phyloP scores from a whole-genome alignment of 2,329 filamentous ascomycete genomes.

The Exserohilum rostratum region DNA sequence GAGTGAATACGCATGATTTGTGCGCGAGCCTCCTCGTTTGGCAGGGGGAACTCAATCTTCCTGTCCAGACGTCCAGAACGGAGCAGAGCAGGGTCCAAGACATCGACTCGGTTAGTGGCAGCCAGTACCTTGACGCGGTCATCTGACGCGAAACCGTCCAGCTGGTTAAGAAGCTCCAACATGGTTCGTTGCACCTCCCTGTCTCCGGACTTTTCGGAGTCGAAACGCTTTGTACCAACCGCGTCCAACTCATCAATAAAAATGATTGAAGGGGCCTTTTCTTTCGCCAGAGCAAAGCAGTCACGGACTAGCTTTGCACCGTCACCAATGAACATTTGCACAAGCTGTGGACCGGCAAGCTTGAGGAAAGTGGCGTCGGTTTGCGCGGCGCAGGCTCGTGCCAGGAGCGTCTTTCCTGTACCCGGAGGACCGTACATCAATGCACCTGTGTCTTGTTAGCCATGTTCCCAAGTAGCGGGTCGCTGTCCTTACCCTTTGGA shows the following conservation, averaged over 20 bases:
- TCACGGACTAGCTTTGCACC: slow-evolving; percentile 97
- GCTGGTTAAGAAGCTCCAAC: slow-evolving; percentile 97
- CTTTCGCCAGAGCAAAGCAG: slow-evolving; percentile 96
- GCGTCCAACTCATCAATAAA: slow-evolving; percentile 99
- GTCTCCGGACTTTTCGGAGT: slow-evolving; percentile 97
- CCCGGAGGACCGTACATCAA: slow-evolving; percentile 96
- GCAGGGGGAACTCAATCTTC: slow-evolving; percentile 98
- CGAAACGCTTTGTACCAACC: slow-evolving; percentile 98
- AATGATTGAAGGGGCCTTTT: slow-evolving; percentile 98
- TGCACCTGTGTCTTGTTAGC: slow-evolving; percentile 63
- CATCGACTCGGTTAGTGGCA: slow-evolving; percentile 92
- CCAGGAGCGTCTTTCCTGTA: slow-evolving; percentile 89
- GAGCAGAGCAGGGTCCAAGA: slow-evolving; percentile 87
- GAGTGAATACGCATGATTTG: slow-evolving; percentile 98
- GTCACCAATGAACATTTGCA: slow-evolving; percentile 99
- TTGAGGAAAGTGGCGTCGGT: slow-evolving; percentile 99
- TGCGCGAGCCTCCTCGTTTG: slow-evolving; percentile 95
- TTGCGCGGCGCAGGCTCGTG: slow-evolving; percentile 94
- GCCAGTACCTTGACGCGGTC: slow-evolving; percentile 96
- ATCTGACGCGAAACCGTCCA: slow-evolving; percentile 96
- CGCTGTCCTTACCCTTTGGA: slow-evolving; percentile 76
- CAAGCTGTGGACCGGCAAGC: slow-evolving; percentile 93
- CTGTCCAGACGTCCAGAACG: slow-evolving; percentile 91
- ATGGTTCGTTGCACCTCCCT: slow-evolving; percentile 98
- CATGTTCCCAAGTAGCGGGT: not conserved